Evolutionary conservation across 1,139 yeast genomes (phyloP), one percentile per base, ranked within the genome.

Genomic region (Pichia sp.): DNA sequence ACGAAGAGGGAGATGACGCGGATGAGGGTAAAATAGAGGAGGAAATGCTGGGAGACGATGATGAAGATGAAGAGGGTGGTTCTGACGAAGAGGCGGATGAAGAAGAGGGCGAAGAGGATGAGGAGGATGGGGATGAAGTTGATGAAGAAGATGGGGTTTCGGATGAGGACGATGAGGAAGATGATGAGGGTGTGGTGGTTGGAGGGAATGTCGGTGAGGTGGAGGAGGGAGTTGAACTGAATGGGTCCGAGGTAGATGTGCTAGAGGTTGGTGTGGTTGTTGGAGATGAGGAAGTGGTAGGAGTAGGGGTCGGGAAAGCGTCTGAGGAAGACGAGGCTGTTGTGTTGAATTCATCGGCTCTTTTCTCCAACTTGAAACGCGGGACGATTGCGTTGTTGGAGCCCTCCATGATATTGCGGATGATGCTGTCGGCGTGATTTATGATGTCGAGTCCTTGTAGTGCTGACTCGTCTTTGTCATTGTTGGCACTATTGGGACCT

Each of bases 381-480:
- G 68, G 68, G 16, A 62, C 56, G 17, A 64, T 63, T 3, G 64
- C 67, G 51, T 63, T 55, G 50, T 63, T 61, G 30, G 67, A 63
- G 8, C 59, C 55, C 46, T 57, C 46, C 55, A 53, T 63, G 20
- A 65, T 63, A 41, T 63, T 62, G 20, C 60, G 52, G 14, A 64
- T 59, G 41, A 64, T 64, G 31, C 57, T 49, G 38, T 58, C 55
- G 17, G 63, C 62, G 20, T 58, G 59, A 6, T 53, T 53, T 3
- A 45, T 50, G 36, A 52, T 31, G 38, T 47, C 42, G 7, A 40
- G 33, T 8, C 42, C 38, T 14, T 29, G 10, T 7, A 10, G 29
- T 29, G 20, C 16, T 42, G 30, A 5, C 16, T 42, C 31, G 12
- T 24, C 31, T 42, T 42, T 4, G 20, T 7, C 20, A 20, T 12